Percentiles rank a stretch among this genome's conserved stretches.
These are phyloP conservation scores for Nicotiana tabacum DNA, from an alignment of 257 asterid species.

Conservation along the genomic window DNA sequence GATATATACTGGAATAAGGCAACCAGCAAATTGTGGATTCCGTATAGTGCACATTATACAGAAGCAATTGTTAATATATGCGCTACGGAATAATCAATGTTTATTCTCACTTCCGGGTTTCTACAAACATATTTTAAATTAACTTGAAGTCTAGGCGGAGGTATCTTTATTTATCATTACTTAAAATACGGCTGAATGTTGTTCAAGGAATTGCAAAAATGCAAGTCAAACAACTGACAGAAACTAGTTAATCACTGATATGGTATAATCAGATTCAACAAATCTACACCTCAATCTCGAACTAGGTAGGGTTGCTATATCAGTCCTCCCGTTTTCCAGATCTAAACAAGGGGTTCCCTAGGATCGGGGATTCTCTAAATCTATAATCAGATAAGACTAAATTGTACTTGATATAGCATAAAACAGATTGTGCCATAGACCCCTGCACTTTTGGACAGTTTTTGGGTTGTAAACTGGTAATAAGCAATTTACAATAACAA, in stretches of 20 bases:
- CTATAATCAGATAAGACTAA: conserved; percentile 1
- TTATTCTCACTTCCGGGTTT: not conserved
- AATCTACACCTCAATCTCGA: not conserved
- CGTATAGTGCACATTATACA: not conserved
- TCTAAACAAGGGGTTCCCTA: not conserved
- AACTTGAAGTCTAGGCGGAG: not conserved
- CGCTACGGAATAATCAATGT: not conserved
- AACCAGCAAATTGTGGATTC: not conserved
- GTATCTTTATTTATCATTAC: not conserved
- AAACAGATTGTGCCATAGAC: not conserved
- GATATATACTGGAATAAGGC: not conserved
- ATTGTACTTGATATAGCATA: not conserved
- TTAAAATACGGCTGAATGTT: not conserved
- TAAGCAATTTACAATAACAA: not conserved
- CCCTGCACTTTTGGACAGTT: not conserved
- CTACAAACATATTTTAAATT: not conserved
- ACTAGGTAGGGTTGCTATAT: not conserved
- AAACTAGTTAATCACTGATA: not conserved
- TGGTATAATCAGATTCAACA: not conserved
- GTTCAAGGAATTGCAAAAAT: not conserved
- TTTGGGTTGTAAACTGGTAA: not conserved
- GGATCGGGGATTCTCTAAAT: not conserved
- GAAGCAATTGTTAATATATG: not conserved
- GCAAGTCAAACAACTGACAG: not conserved
- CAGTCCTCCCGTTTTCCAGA: not conserved